Evolutionary conservation across 495 filamentous ascomycete genomes (phyloP), one percentile per base, ranked within the genome.

Genomic region (Evernia prunastri): DNA sequence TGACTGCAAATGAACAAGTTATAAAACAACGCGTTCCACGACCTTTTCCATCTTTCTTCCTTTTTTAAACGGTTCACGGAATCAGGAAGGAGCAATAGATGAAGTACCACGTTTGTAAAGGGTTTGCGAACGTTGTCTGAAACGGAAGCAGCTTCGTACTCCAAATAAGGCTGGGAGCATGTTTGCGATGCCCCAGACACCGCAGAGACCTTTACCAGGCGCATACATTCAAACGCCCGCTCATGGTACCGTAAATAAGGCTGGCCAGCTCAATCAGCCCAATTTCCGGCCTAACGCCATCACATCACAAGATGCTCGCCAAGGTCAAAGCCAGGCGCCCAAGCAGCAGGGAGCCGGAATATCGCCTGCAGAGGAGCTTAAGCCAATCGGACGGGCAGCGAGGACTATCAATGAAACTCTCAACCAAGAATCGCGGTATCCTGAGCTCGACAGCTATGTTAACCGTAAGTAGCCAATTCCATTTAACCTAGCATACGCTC

Each of bases 391-490:
- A 61, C 89, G 91, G 69, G 94, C 89, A 11, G 88, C 91, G 49
- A 79, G 80, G 42, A 92, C 87, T n/a, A 85, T 99, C 70, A 94
- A 93, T 77, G 83, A 88, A 67, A 85, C 86, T 18, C 75, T 97
- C 31, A 73, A 78, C 39, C 79, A 81, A 60, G 95, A 97, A 71
- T 80, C 85, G 68, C 85, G 86, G 69, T 97, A 90, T 72, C 92
- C 92, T 12, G 90, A 95, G 66, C 78, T 99, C 8, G 94, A 97
- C 74, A 88, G 83, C 68, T 96, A 96, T 75, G 80, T 95, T 67
- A 86, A 85, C 72, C 92, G 92, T 97, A 81, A 80, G 89, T 85
- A 43, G 43, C 63, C 62, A 64, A 47, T 20, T 56, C 60, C 53
- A 43, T 67, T 4, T 20, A 12, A 37, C n/a, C 58, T 18, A 18